phyloP scores from a whole-genome alignment of 2,329 filamentous ascomycete genomes.

The Malbranchea cinnamomea region DNA sequence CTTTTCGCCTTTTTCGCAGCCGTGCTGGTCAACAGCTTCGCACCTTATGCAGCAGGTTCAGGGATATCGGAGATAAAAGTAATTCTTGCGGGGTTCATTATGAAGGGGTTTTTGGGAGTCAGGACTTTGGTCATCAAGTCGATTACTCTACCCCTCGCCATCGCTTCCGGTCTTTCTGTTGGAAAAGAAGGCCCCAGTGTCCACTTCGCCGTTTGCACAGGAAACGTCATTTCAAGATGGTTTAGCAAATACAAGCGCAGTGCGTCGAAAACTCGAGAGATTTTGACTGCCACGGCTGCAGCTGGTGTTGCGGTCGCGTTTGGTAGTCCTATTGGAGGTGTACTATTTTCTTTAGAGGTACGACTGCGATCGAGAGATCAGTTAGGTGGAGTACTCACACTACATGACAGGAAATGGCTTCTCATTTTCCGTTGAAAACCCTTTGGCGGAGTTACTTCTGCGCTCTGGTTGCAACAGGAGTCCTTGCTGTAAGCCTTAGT shows the following conservation, averaged over 20 bases:
- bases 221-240: conserved; percentile 85
- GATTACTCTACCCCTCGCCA: conserved; percentile 74
- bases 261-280: conserved; percentile 87
- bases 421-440: conserved; percentile 89
- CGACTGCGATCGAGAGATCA: no score
- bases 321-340: conserved; percentile 90
- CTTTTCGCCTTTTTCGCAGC: conserved; percentile 72
- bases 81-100: conserved; percentile 96
- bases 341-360: conserved; percentile 81
- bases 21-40: conserved; percentile 74
- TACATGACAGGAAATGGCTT: conserved; percentile 76
- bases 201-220: conserved; percentile 96
- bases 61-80: conserved; percentile 99
- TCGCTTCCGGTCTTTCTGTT: conserved; percentile 84
- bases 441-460: conserved; percentile 98
- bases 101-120: conserved; percentile 92
- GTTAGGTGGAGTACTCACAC: no score
- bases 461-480: conserved; percentile 83
- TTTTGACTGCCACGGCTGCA: conserved; percentile 84
- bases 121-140: conserved; percentile 93
- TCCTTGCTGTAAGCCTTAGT: conserved; percentile 47
- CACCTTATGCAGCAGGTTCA: conserved; percentile 89
- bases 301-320: conserved; percentile 94
- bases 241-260: conserved; percentile 88
- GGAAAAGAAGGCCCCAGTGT: conserved; percentile 97